Percentiles rank a stretch among this genome's conserved stretches.
Conservation (phyloP, 139 green algal species). For the Chlorella sp. region DNA sequence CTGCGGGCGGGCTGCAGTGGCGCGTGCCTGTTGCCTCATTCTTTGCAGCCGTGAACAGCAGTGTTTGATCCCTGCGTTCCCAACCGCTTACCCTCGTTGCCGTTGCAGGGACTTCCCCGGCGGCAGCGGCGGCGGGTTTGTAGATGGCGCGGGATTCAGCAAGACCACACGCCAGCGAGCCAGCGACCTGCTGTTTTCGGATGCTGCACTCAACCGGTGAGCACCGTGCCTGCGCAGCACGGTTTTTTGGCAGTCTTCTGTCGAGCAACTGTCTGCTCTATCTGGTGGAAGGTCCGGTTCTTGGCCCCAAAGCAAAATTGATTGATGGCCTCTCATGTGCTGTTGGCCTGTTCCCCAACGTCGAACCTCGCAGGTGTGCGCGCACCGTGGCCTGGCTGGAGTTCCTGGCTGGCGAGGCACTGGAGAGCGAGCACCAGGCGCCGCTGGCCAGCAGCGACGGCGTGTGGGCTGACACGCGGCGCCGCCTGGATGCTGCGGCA, state of each 20-base stretch:
- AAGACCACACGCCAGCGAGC: constrained; percentile 60
- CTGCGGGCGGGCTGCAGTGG: too few relatives aligned
- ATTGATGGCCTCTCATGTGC: too few relatives aligned
- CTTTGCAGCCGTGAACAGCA: too few relatives aligned
- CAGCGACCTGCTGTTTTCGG: constrained; percentile 50
- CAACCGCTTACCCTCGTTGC: too few relatives aligned
- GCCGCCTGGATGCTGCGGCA: constrained; percentile 25
- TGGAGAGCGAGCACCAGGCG: constrained; percentile 29
- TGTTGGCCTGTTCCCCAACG: too few relatives aligned
- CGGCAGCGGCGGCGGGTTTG: constrained; percentile 53
- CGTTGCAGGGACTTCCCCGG: constrained; percentile 54
- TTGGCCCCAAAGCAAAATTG: too few relatives aligned
- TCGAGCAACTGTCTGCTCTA: too few relatives aligned
- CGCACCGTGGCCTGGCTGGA: constrained; percentile 80
- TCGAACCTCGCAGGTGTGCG: constrained; percentile 59
- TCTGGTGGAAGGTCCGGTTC: too few relatives aligned
- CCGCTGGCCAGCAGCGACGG: constrained; percentile 63
- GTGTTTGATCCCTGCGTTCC: too few relatives aligned
- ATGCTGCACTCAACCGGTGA: constrained; percentile 52
- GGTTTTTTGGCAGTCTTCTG: too few relatives aligned
- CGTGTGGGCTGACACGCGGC: constrained; percentile 75
- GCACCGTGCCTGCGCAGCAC: not conserved
- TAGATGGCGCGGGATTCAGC: constrained; percentile 55
- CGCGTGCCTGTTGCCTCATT: too few relatives aligned
- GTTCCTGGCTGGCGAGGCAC: constrained; percentile 56